Conservation (phyloP, 2,329 filamentous ascomycete genomes). For the Fusarium austroafricanum region DNA sequence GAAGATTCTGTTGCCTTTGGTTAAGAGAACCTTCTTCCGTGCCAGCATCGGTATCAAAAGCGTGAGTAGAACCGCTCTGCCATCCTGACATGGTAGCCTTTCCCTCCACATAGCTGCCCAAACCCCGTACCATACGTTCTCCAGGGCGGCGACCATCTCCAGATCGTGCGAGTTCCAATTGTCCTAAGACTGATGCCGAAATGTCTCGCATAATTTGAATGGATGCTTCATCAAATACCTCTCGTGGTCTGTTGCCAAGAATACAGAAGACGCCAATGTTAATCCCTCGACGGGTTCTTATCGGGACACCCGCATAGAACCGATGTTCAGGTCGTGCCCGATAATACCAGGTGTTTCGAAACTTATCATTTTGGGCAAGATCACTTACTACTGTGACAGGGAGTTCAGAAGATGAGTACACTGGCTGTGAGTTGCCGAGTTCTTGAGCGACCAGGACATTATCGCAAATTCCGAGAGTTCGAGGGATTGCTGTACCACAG, state of each 20-base stretch:
- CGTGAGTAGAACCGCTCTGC: conserved; percentile 19
- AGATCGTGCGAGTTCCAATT: conserved; percentile 50
- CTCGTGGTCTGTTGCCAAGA: conserved; percentile 30
- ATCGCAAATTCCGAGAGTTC: conserved; percentile 47
- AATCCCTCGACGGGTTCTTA: conserved; percentile 53
- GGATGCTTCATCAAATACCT: conserved; percentile 44
- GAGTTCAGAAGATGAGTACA: conserved; percentile 12
- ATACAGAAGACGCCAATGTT: conserved; percentile 57
- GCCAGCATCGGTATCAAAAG: conserved; percentile 1
- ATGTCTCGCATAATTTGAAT: conserved; percentile 45
- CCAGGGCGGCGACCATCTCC: conserved; percentile 45
- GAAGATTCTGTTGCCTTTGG: conserved; percentile 14
- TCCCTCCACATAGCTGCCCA: conserved; percentile 54
- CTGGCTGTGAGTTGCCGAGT: not conserved
- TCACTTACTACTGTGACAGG: conserved; percentile 52
- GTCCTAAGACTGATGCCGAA: conserved; percentile 51
- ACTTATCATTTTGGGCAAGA: conserved; percentile 47
- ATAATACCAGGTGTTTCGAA: conserved; percentile 37
- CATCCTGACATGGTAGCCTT: conserved; percentile 46
- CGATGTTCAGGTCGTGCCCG: conserved; percentile 37
- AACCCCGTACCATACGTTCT: conserved; percentile 54
- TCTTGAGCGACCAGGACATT: conserved; percentile 30
- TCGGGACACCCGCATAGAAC: conserved; percentile 58
- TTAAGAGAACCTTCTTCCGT: conserved; percentile 28
- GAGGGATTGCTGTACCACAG: conserved; percentile 49